Evolutionary conservation across 768 basidiomycete genomes (phyloP), one percentile per base, ranked within the genome.

Genomic region (Sporobolomyces roseus): DNA sequence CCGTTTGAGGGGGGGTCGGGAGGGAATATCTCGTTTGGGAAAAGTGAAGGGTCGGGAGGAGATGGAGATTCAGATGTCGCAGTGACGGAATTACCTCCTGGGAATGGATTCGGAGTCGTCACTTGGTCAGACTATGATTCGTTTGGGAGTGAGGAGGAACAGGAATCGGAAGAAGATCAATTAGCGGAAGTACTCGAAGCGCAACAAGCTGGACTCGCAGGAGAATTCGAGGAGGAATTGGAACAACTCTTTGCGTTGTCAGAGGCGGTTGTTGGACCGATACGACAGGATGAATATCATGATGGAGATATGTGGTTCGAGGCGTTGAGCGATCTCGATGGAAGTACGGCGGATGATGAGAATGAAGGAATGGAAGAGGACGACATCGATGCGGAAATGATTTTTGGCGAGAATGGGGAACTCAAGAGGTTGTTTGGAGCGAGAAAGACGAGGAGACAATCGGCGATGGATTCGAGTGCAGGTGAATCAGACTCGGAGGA

Each of bases 41-140:
- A n/a, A n/a, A n/a, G n/a, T 33, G 21, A 29, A 4, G 36, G 35
- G 19, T 55, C 49, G 19, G 64, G 46, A 10, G 69, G 61, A 21
- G 64, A 52, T 17, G 69, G 61, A 21, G 64, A 62, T 50, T 62
- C 67, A 25, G 67, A 70, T 33, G 35, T 66, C 35, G 64, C 64
- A n/a, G 25, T 70, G 13, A 66, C 69, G 3, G 69, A 71, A 30
- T n/a, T 66, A 10, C 65, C 70, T 27, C 65, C 70, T 23, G 68
- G 63, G 27, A 63, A 65, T 21, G 70, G 70, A 17, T 32, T 55
- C 32, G 70, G 70, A 51, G 70, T 71, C 66, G 70, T 71, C 29
- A 71, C 70, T 8, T 71, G 70, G 70, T 46, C 38, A 10, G 70
- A 71, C 29, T 71, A 71, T 63, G 70, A 71, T 33, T 64, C 59